Conservation (phyloP, 441 rosid genomes). For the Aquilaria agallochum region DNA sequence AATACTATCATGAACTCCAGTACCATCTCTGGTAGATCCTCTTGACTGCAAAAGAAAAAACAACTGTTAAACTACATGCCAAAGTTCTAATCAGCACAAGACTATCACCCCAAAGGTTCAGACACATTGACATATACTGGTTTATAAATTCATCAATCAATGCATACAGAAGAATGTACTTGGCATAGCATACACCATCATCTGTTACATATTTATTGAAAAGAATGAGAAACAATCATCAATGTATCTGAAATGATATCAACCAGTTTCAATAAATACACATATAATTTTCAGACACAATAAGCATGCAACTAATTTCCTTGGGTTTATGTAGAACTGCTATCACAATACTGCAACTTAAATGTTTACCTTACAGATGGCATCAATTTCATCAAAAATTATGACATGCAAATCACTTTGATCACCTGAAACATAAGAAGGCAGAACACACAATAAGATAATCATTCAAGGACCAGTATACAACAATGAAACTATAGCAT, state of each 20-base stretch:
- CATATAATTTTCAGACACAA: too few relatives aligned
- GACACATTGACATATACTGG: background rate
- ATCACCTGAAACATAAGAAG: constrained; percentile 60
- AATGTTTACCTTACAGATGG: constrained; percentile 87
- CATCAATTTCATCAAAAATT: constrained; percentile 98
- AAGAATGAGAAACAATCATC: too few relatives aligned
- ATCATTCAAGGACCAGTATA: constrained; percentile 9
- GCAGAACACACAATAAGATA: constrained; percentile 13
- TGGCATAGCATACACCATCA: too few relatives aligned
- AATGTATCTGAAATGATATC: constrained; percentile 2
- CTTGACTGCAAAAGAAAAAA: constrained; percentile 61
- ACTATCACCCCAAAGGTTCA: constrained; percentile 10
- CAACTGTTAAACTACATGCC: constrained; percentile 14
- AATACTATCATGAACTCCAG: constrained; percentile 97
- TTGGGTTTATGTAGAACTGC: too few relatives aligned
- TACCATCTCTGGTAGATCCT: constrained; percentile 98
- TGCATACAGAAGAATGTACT: too few relatives aligned
- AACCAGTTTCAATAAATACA: too few relatives aligned
- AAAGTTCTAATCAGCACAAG: constrained; percentile 9
- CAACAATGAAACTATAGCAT: constrained; percentile 18
- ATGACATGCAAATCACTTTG: constrained; percentile 96
- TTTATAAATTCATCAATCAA: constrained; percentile 1
- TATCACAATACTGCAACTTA: too few relatives aligned
- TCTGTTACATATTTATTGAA: too few relatives aligned
- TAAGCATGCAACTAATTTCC: too few relatives aligned